A percentile compares a stretch with the other conserved stretches of the same genome.
Evolutionary conservation across 345 rosid genomes (phyloP).

Genomic region (Populus davidiana): DNA sequence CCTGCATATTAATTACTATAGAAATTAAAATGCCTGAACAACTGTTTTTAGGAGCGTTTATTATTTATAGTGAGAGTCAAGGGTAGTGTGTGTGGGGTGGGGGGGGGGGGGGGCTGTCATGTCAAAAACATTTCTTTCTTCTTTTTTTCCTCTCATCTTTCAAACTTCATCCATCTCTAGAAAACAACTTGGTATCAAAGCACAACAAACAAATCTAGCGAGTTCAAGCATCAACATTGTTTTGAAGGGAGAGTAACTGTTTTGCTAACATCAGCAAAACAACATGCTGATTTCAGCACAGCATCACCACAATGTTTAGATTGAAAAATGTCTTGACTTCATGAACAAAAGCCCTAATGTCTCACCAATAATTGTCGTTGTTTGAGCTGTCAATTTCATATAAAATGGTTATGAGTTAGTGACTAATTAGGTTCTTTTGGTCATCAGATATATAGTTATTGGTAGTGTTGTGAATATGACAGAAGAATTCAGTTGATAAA

Average conservation of each 20-base stretch:
- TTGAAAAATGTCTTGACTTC: not conserved
- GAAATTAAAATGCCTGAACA: too few species aligned
- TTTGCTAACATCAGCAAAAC: not conserved
- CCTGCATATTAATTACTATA: too few species aligned
- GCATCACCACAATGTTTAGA: not conserved
- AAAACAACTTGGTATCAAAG: not conserved
- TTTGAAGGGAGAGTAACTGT: not conserved
- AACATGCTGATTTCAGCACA: not conserved
- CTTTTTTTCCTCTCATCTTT: not conserved
- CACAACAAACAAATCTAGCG: not conserved
- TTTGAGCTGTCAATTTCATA: not conserved
- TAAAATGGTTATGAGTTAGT: not conserved
- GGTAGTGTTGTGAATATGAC: not conserved
- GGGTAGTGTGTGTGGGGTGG: too few species aligned
- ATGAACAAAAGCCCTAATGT: not conserved
- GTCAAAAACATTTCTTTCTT: too few species aligned
- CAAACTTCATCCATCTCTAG: not conserved
- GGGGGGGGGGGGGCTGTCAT: too few species aligned
- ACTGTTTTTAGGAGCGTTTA: too few species aligned
- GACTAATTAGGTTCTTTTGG: not conserved
- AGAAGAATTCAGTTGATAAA: not conserved
- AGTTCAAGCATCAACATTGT: not conserved
- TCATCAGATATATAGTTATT: not conserved
- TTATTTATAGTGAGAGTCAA: too few species aligned
- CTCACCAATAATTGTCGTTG: not conserved